A percentile compares a stretch with the other conserved stretches of the same genome.
phyloP scores from a whole-genome alignment of 192 early-diverging fungal species.

The Rhizophlyctis rosea region DNA sequence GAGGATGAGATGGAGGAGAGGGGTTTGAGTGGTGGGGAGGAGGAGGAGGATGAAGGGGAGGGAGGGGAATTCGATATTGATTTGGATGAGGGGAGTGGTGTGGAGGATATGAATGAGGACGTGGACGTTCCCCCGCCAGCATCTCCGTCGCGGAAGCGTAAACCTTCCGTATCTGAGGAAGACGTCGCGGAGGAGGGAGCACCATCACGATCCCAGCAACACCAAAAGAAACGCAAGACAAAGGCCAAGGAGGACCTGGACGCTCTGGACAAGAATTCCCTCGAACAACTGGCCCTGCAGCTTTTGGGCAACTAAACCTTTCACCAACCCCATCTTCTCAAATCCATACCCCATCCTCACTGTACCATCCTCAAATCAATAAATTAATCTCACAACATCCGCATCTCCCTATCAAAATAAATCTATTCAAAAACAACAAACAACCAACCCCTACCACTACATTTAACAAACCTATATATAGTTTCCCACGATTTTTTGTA shows the following conservation, averaged over 20 bases:
- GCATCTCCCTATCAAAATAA: too few species aligned
- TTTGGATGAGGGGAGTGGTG: conserved; percentile 30
- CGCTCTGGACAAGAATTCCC: conserved; percentile 7
- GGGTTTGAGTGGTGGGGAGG: conserved; percentile 17
- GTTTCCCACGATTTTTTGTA: too few species aligned
- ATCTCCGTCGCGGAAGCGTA: too few species aligned
- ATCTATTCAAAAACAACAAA: too few species aligned
- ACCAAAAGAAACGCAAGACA: conserved; percentile 14
- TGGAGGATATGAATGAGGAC: conserved; percentile 11
- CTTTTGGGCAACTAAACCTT: conserved; percentile 18
- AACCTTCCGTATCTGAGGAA: background rate
- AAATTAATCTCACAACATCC: too few species aligned
- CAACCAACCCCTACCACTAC: too few species aligned
- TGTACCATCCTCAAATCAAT: too few species aligned
- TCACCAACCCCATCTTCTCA: too few species aligned
- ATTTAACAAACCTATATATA: too few species aligned
- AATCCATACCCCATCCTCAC: too few species aligned
- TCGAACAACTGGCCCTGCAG: conserved; percentile 29
- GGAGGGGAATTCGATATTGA: conserved; percentile 25
- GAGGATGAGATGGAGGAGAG: conserved; percentile 20
- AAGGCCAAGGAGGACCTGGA: background rate
- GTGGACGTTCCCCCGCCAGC: conserved; percentile 8
- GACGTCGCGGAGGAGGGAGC: background rate
- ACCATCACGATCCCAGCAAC: background rate
- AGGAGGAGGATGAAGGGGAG: conserved; percentile 9